phyloP scores from a whole-genome alignment of 495 filamentous ascomycete species.

The Annulohypoxylon bovei region DNA sequence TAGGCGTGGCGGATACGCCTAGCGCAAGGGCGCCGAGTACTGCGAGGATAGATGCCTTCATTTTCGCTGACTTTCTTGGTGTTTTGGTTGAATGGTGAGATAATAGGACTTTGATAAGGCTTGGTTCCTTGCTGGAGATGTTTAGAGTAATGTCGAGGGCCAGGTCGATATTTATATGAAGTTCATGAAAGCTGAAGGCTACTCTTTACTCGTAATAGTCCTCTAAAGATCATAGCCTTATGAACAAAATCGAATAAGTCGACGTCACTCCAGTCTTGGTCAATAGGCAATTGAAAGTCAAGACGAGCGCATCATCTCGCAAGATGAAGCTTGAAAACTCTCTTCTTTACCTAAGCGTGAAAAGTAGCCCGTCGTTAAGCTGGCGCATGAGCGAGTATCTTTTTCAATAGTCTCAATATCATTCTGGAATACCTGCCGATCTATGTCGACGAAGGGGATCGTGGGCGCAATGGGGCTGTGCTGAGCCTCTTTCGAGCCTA shows the following conservation, averaged over 20 bases:
- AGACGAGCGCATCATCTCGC: background rate
- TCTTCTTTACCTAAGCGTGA: background rate
- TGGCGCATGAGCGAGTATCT: background rate
- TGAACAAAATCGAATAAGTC: background rate
- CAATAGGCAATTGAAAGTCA: background rate
- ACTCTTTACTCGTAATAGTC: background rate
- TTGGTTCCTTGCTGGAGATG: background rate
- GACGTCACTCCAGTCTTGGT: background rate
- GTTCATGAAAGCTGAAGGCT: background rate
- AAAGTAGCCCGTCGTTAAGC: background rate
- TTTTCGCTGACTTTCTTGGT: background rate
- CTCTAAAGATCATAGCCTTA: background rate
- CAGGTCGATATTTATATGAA: conserved; percentile 4
- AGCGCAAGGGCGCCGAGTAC: conserved; percentile 26
- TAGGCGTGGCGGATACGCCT: conserved; percentile 4
- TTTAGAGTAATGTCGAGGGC: background rate
- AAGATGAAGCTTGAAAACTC: conserved; percentile 3
- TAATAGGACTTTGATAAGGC: background rate
- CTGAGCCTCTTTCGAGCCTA: background rate
- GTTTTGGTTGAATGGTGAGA: background rate
- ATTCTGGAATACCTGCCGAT: background rate
- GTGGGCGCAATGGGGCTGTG: background rate
- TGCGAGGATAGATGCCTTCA: conserved; percentile 23
- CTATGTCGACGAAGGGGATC: background rate
- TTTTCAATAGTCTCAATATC: background rate